Evolutionary conservation across 2,329 filamentous ascomycete genomes (phyloP).

Genomic region (Acarospora socialis): DNA sequence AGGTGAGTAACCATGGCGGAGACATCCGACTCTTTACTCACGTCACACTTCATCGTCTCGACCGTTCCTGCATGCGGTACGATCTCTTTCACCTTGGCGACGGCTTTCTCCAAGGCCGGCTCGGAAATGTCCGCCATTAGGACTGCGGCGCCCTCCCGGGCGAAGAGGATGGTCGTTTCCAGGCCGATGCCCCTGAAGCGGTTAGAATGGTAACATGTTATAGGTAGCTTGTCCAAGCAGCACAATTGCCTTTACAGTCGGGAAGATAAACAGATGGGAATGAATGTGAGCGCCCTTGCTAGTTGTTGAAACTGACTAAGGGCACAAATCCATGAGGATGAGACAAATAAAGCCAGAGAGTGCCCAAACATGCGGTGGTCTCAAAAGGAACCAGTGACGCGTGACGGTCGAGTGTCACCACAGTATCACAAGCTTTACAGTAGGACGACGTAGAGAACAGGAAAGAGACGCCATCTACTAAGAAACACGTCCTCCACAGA

Average conservation of each 20-base stretch:
- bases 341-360: no score
- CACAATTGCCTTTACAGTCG: no score
- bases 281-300: no score
- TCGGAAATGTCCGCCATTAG: constrained; percentile 75
- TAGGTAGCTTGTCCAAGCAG: not conserved
- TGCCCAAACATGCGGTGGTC: no score
- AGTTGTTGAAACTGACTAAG: no score
- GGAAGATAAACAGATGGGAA: no score
- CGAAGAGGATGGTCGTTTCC: constrained; percentile 81
- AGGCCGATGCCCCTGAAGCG: constrained; percentile 74
- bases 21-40: constrained; percentile 72
- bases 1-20: constrained; percentile 58
- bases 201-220: no score
- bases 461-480: constrained; percentile 3
- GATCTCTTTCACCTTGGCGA: constrained; percentile 59
- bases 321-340: no score
- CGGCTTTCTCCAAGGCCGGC: constrained; percentile 61
- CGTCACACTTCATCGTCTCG: constrained; percentile 56
- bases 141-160: constrained; percentile 72
- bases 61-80: constrained; percentile 48
- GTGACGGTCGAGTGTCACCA: no score
- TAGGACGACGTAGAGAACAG: not conserved
- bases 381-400: no score
- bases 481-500: constrained; percentile 3
- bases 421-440: constrained; percentile 1